Base-by-base conservation (phyloP, 2,329 filamentous ascomycete genomes). In the Calonectria honghensis region DNA sequence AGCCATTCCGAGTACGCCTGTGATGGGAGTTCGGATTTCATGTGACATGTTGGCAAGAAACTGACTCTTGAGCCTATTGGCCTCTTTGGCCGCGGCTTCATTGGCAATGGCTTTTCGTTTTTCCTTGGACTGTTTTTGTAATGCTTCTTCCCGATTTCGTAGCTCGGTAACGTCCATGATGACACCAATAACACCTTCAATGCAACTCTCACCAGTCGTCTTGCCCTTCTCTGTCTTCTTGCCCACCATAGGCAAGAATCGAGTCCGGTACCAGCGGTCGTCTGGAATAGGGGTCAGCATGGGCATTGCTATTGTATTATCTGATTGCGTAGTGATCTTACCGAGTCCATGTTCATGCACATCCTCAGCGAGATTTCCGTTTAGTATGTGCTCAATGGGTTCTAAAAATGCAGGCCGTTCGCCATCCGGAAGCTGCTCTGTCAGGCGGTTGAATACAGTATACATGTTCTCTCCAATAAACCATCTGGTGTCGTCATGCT, bases 91-190 rank as follows among this genome's bases (percentile, higher is more conserved):
- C 20, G 94, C 94, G 10, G 92, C 91, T 80, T 95, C 94, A 76
- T 95, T 95, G 6, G 94, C 94, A 74, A 95, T 86, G 1, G 95
- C 88, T 73, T 91, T 91, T 18, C 91, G 88, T 79, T 95, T 96
- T 79, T 95, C 93, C 77, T 90, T 90, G 54, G 92, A 91, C 79
- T 94, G 91, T 73, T 89, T 88, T 73, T 90, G 88, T 18, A 95
- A 83, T 50, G 93, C 91, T 52, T 89, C 86, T 77, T 93, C 93
- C 69, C 92, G 89, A 72, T 90, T 87, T 76, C 93, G 93, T 35
- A 95, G 84, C 79, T 95, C 93, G 0, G 94, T 96, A 7, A 96
- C 91, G 80, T 96, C 94, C 90, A 95, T 94, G 59, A 93, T 93
- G n/a, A 96, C 91, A 2, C 93, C 94, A 72, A 95, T 94, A 2